Conservation (phyloP, 257 asterid species). For the Parsonsia alboflavescens region DNA sequence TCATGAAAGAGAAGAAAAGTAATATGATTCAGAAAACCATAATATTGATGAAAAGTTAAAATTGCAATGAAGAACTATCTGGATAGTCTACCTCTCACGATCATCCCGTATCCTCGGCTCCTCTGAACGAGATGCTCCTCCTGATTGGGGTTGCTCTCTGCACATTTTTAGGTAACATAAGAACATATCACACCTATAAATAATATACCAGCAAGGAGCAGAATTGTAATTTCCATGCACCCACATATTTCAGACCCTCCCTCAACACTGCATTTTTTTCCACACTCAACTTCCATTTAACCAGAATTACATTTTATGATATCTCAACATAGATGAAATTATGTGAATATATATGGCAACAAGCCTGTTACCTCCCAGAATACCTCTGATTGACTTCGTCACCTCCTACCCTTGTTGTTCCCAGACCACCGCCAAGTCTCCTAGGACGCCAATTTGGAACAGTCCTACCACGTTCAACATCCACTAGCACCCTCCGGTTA, state of each 20-base stretch:
- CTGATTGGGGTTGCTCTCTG: slow-evolving; percentile 79
- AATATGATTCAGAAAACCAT: neutral
- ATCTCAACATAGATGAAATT: neutral
- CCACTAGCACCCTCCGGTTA: slow-evolving; percentile 93
- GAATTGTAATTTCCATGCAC: neutral
- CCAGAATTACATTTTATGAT: neutral
- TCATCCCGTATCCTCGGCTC: slow-evolving; percentile 84
- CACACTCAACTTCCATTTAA: neutral
- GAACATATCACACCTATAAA: neutral
- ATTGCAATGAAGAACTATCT: neutral
- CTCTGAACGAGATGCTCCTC: slow-evolving; percentile 79
- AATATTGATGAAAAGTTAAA: neutral
- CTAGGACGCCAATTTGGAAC: slow-evolving; percentile 99
- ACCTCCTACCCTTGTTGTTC: slow-evolving; percentile 87
- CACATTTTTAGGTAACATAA: slow-evolving; percentile 13
- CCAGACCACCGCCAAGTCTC: slow-evolving; percentile 98
- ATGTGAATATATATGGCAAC: slow-evolving; percentile 3
- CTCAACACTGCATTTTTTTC: neutral
- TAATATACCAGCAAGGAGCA: neutral
- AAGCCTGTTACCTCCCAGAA: slow-evolving; percentile 49
- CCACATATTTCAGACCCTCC: too few species aligned
- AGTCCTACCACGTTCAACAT: slow-evolving; percentile 99
- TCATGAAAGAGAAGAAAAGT: too few species aligned
- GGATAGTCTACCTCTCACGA: slow-evolving; percentile 48
- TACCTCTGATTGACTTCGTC: slow-evolving; percentile 62